These are phyloP conservation scores for Moricandia moricandioides DNA, from an alignment of 345 rosid species.

Conservation along the genomic window DNA sequence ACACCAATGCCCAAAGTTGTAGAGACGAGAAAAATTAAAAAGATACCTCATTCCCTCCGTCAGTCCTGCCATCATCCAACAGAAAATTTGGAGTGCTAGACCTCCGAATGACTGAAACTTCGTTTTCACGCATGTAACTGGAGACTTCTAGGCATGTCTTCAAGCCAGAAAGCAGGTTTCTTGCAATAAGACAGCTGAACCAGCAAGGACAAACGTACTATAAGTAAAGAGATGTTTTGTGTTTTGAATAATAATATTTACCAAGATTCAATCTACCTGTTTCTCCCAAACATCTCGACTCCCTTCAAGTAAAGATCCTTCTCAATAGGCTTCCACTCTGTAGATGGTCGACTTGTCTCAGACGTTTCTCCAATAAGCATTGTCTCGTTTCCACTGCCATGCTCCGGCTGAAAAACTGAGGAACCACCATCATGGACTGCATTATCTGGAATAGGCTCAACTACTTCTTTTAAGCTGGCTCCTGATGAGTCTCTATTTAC, in stretches of 20 bases:
- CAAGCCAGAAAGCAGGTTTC: constrained; percentile 93
- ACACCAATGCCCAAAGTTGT: neutral
- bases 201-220: constrained; percentile 6
- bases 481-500: constrained; percentile 42
- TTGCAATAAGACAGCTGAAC: constrained; percentile 94
- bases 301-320: constrained; percentile 90
- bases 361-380: constrained; percentile 38
- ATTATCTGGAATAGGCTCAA: constrained; percentile 30
- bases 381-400: constrained; percentile 32
- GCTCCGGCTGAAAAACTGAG: constrained; percentile 32
- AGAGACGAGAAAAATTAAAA: neutral
- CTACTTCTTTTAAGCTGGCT: constrained; percentile 31
- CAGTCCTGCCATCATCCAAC: constrained; percentile 62
- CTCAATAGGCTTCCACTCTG: constrained; percentile 86
- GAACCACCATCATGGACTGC: constrained; percentile 30
- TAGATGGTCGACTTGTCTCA: constrained; percentile 39
- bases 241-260: neutral
- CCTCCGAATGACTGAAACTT: constrained; percentile 55
- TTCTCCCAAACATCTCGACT: constrained; percentile 94
- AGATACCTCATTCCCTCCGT: constrained; percentile 52
- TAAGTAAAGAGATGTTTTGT: constrained; percentile 12
- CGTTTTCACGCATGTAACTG: constrained; percentile 73
- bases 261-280: constrained; percentile 59
- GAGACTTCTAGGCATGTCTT: constrained; percentile 91
- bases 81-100: constrained; percentile 55